Evolutionary conservation across 352 stramenopile genomes (phyloP).

Genomic region (Pythium phragmitis): DNA sequence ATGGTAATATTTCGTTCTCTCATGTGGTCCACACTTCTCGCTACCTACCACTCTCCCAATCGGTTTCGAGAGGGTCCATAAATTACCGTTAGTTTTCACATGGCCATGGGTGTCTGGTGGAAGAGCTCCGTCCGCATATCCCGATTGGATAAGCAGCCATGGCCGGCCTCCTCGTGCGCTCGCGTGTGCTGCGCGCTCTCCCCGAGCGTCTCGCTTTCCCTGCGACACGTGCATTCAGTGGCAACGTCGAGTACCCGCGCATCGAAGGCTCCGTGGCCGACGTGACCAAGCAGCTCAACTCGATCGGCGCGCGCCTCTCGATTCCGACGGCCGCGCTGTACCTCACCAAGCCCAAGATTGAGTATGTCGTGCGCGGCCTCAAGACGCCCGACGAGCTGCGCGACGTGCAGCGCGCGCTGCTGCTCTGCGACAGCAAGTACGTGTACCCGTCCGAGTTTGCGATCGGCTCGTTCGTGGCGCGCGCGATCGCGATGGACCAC

Average conservation of each 20-base stretch:
- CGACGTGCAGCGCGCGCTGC: constrained; percentile 67
- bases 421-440: constrained; percentile 79
- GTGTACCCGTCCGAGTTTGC: constrained; percentile 68
- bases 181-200: constrained; percentile 3
- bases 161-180: constrained; percentile 5
- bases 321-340: constrained; percentile 79
- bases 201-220: background rate
- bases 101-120: constrained; percentile 9
- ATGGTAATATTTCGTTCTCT: background rate
- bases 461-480: constrained; percentile 58
- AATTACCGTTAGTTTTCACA: constrained; percentile 13
- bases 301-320: constrained; percentile 71
- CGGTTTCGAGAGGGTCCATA: constrained; percentile 1
- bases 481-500: constrained; percentile 57
- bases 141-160: background rate
- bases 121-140: background rate
- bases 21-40: background rate
- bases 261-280: constrained; percentile 72
- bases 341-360: constrained; percentile 80
- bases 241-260: constrained; percentile 81
- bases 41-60: background rate
- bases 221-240: constrained; percentile 58
- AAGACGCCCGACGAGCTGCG: constrained; percentile 68
- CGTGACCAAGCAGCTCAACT: constrained; percentile 65
- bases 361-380: constrained; percentile 82